Evolutionary conservation across 1,284 basidiomycete genomes (phyloP).

Genomic region (Fomes fomentarius): DNA sequence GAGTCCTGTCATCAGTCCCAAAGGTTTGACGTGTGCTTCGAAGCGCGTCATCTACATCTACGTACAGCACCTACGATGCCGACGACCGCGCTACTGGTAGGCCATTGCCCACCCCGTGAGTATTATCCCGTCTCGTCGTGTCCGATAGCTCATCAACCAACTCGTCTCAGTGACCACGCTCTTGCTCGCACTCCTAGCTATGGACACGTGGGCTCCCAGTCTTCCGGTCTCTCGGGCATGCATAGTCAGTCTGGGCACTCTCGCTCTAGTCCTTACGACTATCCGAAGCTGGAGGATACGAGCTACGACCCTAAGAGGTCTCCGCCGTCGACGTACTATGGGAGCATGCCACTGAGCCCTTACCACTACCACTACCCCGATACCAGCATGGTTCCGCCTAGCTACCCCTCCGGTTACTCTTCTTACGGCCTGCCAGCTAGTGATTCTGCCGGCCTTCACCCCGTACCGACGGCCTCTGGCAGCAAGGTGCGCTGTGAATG

Average conservation of each 20-base stretch:
- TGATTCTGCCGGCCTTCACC: neutral
- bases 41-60: neutral
- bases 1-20: neutral
- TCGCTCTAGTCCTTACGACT: neutral
- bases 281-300: neutral
- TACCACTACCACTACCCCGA: neutral
- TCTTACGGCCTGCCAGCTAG: neutral
- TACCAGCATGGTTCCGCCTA: neutral
- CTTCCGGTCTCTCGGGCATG: neutral
- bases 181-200: constrained; percentile 6
- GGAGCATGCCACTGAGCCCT: neutral
- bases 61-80: constrained; percentile 1
- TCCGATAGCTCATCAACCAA: neutral
- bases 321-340: neutral
- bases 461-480: neutral
- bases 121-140: neutral
- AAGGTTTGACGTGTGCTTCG: neutral
- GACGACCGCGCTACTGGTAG: neutral
- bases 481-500: constrained; percentile 16
- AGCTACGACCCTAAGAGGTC: constrained; percentile 1
- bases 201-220: neutral
- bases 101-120: constrained; percentile 5
- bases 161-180: neutral
- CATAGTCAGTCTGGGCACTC: neutral
- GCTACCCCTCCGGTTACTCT: neutral